phyloP scores from a whole-genome alignment of 208 protist genomes.

The Trichomonas vaginalis region DNA sequence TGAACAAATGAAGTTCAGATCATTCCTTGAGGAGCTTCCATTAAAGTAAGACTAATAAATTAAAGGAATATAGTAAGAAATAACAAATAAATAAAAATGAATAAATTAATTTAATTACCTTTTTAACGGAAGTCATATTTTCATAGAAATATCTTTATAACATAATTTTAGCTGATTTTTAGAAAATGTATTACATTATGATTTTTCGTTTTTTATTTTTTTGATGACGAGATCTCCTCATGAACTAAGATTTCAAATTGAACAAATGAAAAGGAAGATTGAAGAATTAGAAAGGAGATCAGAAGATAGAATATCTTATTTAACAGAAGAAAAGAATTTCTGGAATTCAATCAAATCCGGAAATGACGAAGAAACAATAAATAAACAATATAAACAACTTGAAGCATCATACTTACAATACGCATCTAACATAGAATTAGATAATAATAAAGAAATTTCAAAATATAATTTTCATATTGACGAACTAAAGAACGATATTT shows the following conservation, averaged over 20 bases:
- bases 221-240: too few species aligned
- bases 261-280: not conserved
- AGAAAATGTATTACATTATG: too few species aligned
- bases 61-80: too few species aligned
- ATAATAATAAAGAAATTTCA: not conserved
- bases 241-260: not conserved
- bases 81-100: too few species aligned
- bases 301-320: not conserved
- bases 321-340: not conserved
- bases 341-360: not conserved
- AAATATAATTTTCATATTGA: not conserved
- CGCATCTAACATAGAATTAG: not conserved
- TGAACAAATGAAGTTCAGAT: not conserved
- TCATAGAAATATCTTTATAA: too few species aligned
- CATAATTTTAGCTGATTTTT: too few species aligned
- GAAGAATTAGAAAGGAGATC: not conserved
- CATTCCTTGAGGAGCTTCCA: not conserved
- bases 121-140: too few species aligned
- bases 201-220: too few species aligned
- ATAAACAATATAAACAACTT: not conserved
- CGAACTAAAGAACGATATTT: not conserved
- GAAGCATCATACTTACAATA: not conserved
- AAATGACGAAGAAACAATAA: not conserved
- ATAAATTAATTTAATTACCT: too few species aligned
- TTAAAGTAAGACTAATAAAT: too few species aligned